phyloP scores from a whole-genome alignment of 805 yeast species.

The Komagataella phaffii region DNA sequence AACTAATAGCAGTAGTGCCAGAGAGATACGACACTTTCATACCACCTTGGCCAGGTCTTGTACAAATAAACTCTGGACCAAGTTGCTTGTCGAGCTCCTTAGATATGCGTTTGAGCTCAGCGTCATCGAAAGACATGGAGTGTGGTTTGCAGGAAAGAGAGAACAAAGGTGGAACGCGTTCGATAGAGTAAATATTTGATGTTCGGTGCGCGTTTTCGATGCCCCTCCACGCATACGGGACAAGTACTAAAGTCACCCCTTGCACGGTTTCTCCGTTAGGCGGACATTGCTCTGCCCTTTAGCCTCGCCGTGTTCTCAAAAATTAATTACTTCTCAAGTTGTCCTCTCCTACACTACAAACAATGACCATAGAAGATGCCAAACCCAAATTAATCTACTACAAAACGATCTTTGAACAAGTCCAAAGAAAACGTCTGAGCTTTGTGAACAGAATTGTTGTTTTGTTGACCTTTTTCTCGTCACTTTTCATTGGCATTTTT shows the following conservation, averaged over 20 bases:
- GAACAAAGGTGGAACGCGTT: background rate
- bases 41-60: constrained; percentile 66
- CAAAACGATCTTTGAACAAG: constrained; percentile 11
- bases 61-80: constrained; percentile 71
- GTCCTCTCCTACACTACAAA: background rate
- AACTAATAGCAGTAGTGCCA: constrained; percentile 72
- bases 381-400: constrained; percentile 8
- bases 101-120: constrained; percentile 13
- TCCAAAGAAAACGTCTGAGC: constrained; percentile 12
- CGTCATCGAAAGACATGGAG: constrained; percentile 1
- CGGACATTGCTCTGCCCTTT: background rate
- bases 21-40: constrained; percentile 59
- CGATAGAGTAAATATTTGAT: background rate
- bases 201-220: background rate
- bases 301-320: background rate
- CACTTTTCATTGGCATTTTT: constrained; percentile 10
- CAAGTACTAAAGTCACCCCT: background rate
- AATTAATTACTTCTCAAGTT: background rate
- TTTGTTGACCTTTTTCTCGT: constrained; percentile 8
- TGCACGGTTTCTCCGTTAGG: background rate
- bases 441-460: constrained; percentile 15
- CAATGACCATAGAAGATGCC: constrained; percentile 4
- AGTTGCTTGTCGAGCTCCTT: constrained; percentile 24
- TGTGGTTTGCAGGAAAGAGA: background rate
- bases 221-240: background rate